Evolutionary conservation across 2,329 filamentous ascomycete genomes (phyloP), one percentile per base, ranked within the genome.

Genomic region (Waltergamsia citrina): DNA sequence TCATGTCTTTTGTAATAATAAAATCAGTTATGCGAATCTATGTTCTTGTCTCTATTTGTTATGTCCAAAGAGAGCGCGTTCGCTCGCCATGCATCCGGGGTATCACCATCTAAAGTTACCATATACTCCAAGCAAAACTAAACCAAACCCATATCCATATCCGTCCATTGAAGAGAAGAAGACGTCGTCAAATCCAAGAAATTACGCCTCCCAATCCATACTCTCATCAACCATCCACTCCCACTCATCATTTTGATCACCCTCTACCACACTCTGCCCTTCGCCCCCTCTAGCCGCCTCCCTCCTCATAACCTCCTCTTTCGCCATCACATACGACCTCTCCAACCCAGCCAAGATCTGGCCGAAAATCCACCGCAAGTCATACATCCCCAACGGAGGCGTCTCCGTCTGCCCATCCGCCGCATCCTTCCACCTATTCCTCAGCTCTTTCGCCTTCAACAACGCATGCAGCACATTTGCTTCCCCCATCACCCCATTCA

Each of bases 351-450:
- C 44, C 33, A 84, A 63, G 8, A 85, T 66, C 6, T 58, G 57
- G 5, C 56, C 52, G 3, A 85, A 57, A 40, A 85, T 81, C 35
- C 59, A 59, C 17, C 72, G 65, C 9, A 85, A 57, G 35, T 81
- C 70, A 43, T 83, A 77, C 41, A 73, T 69, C 38, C 69, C 66
- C 3, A 85, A 56, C 16, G 48, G 52, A 36, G 49, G 52, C 34
- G 29, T 32, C 29, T 18, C 19, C 8, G 29, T 58, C 42, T 54
- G 52, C n/a, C 7, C 15, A 8, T 32, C 55, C 36, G 24, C 77
- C 0, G 71, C 77, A 35, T 78, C 72, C 56, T 85, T 85, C 81
- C 81, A 85, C 8, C 74, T 63, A 43, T 85, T 85, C 2, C 81
- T 63, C 36, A 83, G 65, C 42, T 82, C 78, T 49, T 85, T 85